Conservation (phyloP, 768 basidiomycete genomes). For the Rhodosporidiobolus sp. region DNA sequence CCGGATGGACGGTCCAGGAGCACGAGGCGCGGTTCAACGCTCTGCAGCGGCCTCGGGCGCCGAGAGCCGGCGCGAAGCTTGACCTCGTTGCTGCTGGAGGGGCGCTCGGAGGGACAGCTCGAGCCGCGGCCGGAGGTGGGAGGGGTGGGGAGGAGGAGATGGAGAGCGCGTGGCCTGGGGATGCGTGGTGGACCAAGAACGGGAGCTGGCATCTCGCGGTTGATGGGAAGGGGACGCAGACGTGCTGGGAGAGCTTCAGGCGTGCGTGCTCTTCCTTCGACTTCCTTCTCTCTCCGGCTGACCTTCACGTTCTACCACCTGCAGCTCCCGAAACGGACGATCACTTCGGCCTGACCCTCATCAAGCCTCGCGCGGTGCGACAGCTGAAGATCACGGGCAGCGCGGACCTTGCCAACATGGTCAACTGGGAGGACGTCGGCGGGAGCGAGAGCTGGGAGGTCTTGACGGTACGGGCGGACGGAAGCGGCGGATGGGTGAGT, state of each 20-base stretch:
- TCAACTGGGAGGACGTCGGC: constrained; percentile 25
- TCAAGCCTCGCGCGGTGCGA: constrained; percentile 10
- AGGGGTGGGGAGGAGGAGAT: neutral
- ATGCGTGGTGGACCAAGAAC: constrained; percentile 24
- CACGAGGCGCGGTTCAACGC: constrained; percentile 11
- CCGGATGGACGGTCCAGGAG: neutral
- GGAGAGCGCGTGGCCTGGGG: constrained; percentile 14
- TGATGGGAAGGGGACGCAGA: constrained; percentile 23
- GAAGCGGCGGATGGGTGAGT: constrained; percentile 31
- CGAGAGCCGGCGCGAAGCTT: neutral
- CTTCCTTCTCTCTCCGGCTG: neutral
- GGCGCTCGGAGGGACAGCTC: too few species aligned
- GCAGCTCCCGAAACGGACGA: neutral
- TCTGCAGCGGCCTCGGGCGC: neutral
- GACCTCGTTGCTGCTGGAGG: neutral
- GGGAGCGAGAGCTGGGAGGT: constrained; percentile 39
- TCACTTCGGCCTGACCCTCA: constrained; percentile 35
- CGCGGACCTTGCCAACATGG: constrained; percentile 32
- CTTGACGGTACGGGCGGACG: constrained; percentile 20
- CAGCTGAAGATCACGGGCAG: constrained; percentile 25
- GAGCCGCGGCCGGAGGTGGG: neutral
- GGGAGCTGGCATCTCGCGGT: constrained; percentile 35
- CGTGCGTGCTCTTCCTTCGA: constrained; percentile 1
- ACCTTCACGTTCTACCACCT: neutral
- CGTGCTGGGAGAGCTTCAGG: constrained; percentile 30